These are phyloP conservation scores for Lichtheimia ramosa DNA, from an alignment of 371 early-diverging fungal species.

Conservation along the genomic window DNA sequence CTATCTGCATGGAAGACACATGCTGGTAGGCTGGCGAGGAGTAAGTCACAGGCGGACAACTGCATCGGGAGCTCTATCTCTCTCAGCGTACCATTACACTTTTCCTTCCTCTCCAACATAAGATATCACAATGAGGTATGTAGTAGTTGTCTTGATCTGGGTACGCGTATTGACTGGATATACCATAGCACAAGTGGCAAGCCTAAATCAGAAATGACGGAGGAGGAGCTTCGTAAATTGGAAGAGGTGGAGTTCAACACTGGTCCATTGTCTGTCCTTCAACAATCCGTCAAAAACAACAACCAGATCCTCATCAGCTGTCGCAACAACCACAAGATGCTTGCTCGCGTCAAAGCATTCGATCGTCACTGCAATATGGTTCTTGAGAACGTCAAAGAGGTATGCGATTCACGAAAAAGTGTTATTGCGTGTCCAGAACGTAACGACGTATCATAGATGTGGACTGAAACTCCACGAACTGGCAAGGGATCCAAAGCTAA, in stretches of 20 bases:
- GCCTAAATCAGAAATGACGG: slow-evolving; percentile 84
- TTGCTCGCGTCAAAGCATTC: slow-evolving; percentile 98
- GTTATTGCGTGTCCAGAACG: background rate
- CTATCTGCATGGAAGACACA: too few relatives aligned
- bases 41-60: too few relatives aligned
- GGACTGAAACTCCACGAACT: slow-evolving; percentile 90
- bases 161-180: background rate
- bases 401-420: slow-evolving; percentile 21
- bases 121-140: too few relatives aligned
- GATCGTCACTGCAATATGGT: slow-evolving; percentile 99
- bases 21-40: too few relatives aligned
- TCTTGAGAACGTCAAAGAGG: slow-evolving; percentile 97
- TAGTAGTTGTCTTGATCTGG: too few relatives aligned
- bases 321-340: slow-evolving; percentile 95
- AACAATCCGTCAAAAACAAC: slow-evolving; percentile 94
- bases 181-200: slow-evolving; percentile 27
- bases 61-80: too few relatives aligned
- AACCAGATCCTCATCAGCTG: slow-evolving; percentile 94
- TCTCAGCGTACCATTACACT: too few relatives aligned
- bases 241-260: slow-evolving; percentile 97
- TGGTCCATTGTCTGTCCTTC: slow-evolving; percentile 95
- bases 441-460: slow-evolving; percentile 67
- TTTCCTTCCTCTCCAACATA: too few relatives aligned
- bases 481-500: slow-evolving; percentile 93
- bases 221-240: slow-evolving; percentile 87